Evolutionary conservation across 805 yeast species (phyloP), one percentile per base, ranked within the genome.

Genomic region (Scheffersomyces spartinae): DNA sequence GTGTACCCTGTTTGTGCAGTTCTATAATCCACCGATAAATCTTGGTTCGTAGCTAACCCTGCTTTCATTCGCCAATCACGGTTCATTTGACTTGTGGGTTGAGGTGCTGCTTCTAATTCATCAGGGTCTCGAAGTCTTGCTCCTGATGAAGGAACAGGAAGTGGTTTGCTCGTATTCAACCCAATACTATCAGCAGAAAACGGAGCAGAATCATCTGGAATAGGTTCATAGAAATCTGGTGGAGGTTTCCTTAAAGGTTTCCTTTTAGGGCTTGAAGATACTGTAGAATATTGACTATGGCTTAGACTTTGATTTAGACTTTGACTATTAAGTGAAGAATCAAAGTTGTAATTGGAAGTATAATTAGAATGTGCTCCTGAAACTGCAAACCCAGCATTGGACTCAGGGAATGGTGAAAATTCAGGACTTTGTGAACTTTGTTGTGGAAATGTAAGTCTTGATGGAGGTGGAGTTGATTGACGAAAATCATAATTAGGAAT

Each of bases 121-220:
- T 20, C 26, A 15, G 18, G 20, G n/a, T 23, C 26, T 24, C 23
- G 7, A 34, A 13, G 11, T 50, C 52, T 9, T 38, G 26, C 6
- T 32, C 29, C 4, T 1, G 61, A 49, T 1, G 64, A 63, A 17
- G 53, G 23, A 9, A 20, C 32, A 4, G 31, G 34, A n/a, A 28
- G 30, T 6, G 40, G 45, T 10, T 36, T 38, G 6, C 39, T 43
- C 6, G 49, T 47, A 4, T 50, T 59, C 15, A 49, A 21, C 1
- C 62, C 64, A 23, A 60, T 57, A 5, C 55, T 41, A 25, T 57
- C 66, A 1, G 67, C 66, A 2, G 65, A 60, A 26, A 55, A 61
- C 5, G 66, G 66, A 3, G 55, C 39, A 0, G 51, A 29, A 4
- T 53, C 45, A 15, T 36, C 32, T n/a, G 30, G 28, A 6, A 13